Conservation (phyloP, 2,329 filamentous ascomycete genomes). For the Teratosphaeria viscida region DNA sequence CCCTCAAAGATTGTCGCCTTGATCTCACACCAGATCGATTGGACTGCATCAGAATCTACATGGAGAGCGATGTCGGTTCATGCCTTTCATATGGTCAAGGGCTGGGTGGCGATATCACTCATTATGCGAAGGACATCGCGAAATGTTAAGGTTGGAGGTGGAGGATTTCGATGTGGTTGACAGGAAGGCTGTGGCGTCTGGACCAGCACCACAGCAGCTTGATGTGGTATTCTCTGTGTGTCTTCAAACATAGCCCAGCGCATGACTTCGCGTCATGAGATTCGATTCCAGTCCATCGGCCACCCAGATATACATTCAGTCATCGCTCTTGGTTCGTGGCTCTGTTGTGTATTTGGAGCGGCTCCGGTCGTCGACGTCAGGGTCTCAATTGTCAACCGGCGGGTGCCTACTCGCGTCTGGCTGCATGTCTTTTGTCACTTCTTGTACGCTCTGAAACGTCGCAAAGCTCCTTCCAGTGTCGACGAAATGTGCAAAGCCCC, state of each 20-base stretch:
- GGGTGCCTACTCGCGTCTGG: too few species aligned
- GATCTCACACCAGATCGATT: constrained; percentile 5
- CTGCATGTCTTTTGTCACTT: too few species aligned
- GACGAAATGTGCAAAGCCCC: too few species aligned
- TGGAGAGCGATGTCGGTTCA: constrained; percentile 8
- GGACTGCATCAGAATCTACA: too few species aligned
- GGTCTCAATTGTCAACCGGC: too few species aligned
- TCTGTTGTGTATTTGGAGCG: too few species aligned
- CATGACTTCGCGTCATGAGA: background rate
- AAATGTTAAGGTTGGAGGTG: constrained; percentile 29
- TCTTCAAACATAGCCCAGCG: background rate
- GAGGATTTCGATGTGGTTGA: constrained; percentile 29
- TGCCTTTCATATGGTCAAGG: constrained; percentile 13
- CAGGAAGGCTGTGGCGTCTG: constrained; percentile 20
- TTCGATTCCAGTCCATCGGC: background rate
- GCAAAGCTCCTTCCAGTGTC: too few species aligned
- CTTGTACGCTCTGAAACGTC: too few species aligned
- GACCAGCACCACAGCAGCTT: background rate
- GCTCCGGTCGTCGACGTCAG: too few species aligned
- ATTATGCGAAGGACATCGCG: constrained; percentile 25
- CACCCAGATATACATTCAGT: background rate
- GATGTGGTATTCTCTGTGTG: background rate
- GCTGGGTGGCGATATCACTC: constrained; percentile 15
- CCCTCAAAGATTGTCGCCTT: constrained; percentile 44
- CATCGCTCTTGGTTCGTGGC: too few species aligned